Percentiles rank a stretch among this genome's conserved stretches.
These are phyloP conservation scores for Globisporangium irregulare DNA, from an alignment of 352 stramenopile genomes.

Conservation along the genomic window DNA sequence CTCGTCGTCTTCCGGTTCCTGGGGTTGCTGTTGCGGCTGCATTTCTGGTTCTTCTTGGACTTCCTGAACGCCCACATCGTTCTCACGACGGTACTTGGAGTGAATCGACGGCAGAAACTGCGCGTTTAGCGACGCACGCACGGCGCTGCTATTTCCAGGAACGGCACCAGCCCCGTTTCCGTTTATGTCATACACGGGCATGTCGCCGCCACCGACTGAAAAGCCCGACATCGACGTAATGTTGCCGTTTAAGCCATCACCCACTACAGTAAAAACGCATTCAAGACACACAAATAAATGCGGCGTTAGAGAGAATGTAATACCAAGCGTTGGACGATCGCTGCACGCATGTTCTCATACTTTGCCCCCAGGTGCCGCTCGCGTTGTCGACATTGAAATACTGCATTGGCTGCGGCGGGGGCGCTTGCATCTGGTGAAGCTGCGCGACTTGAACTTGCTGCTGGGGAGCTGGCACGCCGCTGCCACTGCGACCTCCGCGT, in stretches of 20 bases:
- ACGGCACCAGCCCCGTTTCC: background rate
- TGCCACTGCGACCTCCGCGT: background rate
- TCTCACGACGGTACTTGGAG: constrained; percentile 10
- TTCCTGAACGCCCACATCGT: constrained; percentile 20
- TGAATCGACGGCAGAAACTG: constrained; percentile 10
- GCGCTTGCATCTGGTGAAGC: constrained; percentile 8
- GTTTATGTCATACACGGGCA: background rate
- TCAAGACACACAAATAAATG: background rate
- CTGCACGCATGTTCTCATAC: background rate
- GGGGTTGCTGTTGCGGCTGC: constrained; percentile 28
- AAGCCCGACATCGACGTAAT: background rate
- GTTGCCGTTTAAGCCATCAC: background rate
- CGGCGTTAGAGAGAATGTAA: background rate
- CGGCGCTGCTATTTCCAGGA: background rate
- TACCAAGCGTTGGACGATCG: background rate
- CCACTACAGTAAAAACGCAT: background rate
- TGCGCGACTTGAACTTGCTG: background rate
- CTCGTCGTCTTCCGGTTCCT: constrained; percentile 2
- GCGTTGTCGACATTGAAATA: constrained; percentile 1
- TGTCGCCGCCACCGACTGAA: background rate
- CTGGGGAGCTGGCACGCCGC: background rate
- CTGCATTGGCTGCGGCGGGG: background rate
- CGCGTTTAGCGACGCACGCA: constrained; percentile 4
- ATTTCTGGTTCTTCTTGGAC: constrained; percentile 32
- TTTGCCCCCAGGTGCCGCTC: background rate